Percentiles rank a stretch among this genome's conserved stretches.
These are phyloP conservation scores for Dichomitus squalens DNA, from an alignment of 1,284 basidiomycete genomes.

Conservation along the genomic window DNA sequence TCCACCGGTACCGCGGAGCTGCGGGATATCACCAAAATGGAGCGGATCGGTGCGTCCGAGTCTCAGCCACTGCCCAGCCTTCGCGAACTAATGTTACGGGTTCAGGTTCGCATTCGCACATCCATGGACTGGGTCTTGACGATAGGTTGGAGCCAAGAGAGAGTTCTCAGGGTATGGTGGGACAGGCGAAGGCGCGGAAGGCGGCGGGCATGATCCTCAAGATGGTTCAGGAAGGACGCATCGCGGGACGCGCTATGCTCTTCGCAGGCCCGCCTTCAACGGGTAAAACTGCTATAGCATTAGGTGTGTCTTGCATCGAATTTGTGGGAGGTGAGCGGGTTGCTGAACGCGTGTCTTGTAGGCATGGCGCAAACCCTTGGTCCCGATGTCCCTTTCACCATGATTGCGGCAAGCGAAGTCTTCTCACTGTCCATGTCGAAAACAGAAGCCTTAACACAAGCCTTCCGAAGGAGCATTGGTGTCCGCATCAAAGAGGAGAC, in stretches of 20 bases:
- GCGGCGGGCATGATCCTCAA: constrained; percentile 97
- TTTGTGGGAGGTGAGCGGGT: not conserved
- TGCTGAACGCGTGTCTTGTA: constrained; percentile 33
- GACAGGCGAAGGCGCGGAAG: constrained; percentile 92
- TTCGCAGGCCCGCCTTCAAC: constrained; percentile 97
- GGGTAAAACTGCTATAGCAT: constrained; percentile 96
- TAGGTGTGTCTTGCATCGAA: constrained; percentile 55
- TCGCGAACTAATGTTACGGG: not conserved
- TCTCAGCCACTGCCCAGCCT: not conserved
- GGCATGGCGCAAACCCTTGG: constrained; percentile 97
- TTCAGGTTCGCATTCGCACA: constrained; percentile 96
- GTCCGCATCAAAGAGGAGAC: constrained; percentile 98
- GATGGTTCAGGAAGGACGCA: constrained; percentile 96
- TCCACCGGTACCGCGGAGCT: constrained; percentile 75
- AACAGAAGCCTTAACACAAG: constrained; percentile 97
- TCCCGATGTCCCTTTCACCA: constrained; percentile 94
- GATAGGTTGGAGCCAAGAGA: constrained; percentile 87
- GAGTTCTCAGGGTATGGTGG: constrained; percentile 95
- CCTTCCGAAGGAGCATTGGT: constrained; percentile 93
- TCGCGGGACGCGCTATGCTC: constrained; percentile 93
- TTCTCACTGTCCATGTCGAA: constrained; percentile 98
- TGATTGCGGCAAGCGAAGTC: constrained; percentile 96
- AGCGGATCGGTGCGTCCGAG: constrained; percentile 78
- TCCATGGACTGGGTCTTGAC: constrained; percentile 92
- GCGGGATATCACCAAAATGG: constrained; percentile 93